These are phyloP conservation scores for Suhomyces taliae DNA, from an alignment of 1,139 yeast species.

Conservation along the genomic window DNA sequence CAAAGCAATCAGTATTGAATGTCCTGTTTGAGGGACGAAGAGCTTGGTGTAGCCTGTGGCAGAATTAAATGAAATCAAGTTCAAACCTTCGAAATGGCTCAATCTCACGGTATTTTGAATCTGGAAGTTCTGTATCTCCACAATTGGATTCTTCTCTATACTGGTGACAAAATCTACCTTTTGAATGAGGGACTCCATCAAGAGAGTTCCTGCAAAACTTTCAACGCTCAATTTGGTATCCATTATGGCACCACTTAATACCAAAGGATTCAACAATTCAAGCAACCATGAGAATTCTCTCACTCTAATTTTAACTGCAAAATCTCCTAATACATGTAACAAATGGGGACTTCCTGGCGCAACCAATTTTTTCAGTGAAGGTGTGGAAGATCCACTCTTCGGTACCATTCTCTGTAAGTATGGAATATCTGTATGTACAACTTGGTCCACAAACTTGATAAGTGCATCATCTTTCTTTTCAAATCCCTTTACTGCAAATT, in stretches of 20 bases:
- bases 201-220: slow-evolving; percentile 16
- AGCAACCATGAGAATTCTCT: slow-evolving; percentile 14
- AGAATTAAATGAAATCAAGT: slow-evolving; percentile 20
- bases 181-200: slow-evolving; percentile 22
- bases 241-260: slow-evolving; percentile 16
- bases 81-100: slow-evolving; percentile 14
- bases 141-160: slow-evolving; percentile 15
- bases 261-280: slow-evolving; percentile 18
- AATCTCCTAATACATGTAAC: slow-evolving; percentile 11
- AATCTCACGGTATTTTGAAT: slow-evolving; percentile 23
- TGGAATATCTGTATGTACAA: slow-evolving; percentile 21
- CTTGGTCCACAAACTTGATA: slow-evolving; percentile 7
- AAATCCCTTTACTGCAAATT: slow-evolving; percentile 13
- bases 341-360: neutral
- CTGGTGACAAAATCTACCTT: slow-evolving; percentile 19
- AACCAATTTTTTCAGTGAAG: neutral
- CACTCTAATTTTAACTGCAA: slow-evolving; percentile 18
- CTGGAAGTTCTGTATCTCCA: slow-evolving; percentile 35
- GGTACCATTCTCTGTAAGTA: slow-evolving; percentile 15
- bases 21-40: slow-evolving; percentile 29
- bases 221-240: slow-evolving; percentile 19
- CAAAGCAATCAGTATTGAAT: slow-evolving; percentile 16
- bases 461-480: slow-evolving; percentile 15
- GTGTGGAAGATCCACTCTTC: neutral
- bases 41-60: slow-evolving; percentile 38